phyloP scores from a whole-genome alignment of 306 rosid species.

The Luffa aegyptiaca region DNA sequence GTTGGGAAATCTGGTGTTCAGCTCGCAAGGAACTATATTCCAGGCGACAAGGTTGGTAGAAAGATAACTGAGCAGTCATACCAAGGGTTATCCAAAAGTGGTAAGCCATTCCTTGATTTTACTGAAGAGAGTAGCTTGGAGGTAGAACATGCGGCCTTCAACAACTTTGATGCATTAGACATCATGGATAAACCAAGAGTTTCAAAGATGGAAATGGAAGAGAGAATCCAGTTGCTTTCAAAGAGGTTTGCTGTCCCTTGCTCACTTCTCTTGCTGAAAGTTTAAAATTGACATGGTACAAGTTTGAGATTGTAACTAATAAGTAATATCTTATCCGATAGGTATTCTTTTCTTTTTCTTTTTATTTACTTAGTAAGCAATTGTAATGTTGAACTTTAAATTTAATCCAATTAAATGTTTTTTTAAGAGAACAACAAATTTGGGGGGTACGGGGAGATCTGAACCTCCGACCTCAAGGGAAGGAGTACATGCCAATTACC shows the following conservation, averaged over 20 bases:
- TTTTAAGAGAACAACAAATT: too few relatives aligned
- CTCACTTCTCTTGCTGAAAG: conserved; percentile 16
- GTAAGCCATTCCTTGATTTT: conserved; percentile 15
- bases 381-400: background rate
- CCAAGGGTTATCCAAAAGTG: conserved; percentile 23
- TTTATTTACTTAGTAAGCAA: background rate
- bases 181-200: conserved; percentile 36
- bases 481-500: too few relatives aligned
- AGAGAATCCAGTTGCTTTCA: conserved; percentile 70
- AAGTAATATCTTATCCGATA: background rate
- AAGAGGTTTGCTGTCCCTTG: conserved; percentile 37
- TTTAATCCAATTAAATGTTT: background rate
- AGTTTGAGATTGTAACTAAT: background rate
- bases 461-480: too few relatives aligned
- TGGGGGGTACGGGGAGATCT: too few relatives aligned
- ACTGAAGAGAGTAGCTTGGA: conserved; percentile 26
- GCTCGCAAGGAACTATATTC: conserved; percentile 18
- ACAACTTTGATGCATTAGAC: conserved; percentile 40
- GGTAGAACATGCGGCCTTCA: conserved; percentile 76
- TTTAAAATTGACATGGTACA: background rate
- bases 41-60: conserved; percentile 20
- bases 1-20: conserved; percentile 22
- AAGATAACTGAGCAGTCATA: conserved; percentile 13
- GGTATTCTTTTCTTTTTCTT: too few relatives aligned
- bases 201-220: conserved; percentile 76